Evolutionary conservation across 805 yeast genomes (phyloP).

Genomic region (Wickerhamomyces queroliae): DNA sequence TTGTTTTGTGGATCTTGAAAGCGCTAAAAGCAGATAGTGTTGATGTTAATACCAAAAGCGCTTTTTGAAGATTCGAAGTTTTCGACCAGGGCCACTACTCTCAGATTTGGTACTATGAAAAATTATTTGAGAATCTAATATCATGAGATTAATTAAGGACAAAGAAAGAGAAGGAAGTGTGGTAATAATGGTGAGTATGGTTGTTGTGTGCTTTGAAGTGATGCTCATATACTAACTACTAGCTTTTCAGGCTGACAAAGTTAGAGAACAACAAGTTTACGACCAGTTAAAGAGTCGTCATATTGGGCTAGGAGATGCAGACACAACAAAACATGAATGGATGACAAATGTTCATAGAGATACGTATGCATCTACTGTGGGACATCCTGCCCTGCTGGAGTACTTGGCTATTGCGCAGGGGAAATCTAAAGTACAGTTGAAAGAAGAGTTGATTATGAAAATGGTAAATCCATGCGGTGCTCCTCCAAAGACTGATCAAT

Average conservation of each 20-base stretch:
- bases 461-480: constrained; percentile 31
- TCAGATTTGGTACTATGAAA: too few species aligned
- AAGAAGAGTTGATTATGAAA: constrained; percentile 30
- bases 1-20: too few species aligned
- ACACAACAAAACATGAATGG: constrained; percentile 69
- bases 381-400: constrained; percentile 49
- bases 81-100: not conserved
- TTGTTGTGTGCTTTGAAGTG: not conserved
- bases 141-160: too few species aligned
- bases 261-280: constrained; percentile 52
- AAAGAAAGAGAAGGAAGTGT: not conserved
- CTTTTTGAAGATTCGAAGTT: not conserved
- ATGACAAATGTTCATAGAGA: constrained; percentile 60
- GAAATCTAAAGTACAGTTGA: constrained; percentile 32
- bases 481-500: constrained; percentile 1
- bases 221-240: not conserved
- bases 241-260: constrained; percentile 56
- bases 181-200: not conserved
- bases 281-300: constrained; percentile 54
- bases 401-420: constrained; percentile 49
- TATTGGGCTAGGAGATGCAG: constrained; percentile 72
- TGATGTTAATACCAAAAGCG: not conserved
- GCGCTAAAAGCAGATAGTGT: too few species aligned
- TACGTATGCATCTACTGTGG: constrained; percentile 54
- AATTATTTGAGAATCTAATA: too few species aligned